Percentiles rank a stretch among this genome's conserved stretches.
phyloP scores from a whole-genome alignment of 192 early-diverging fungal genomes.

The Polychytrium aggregatum region DNA sequence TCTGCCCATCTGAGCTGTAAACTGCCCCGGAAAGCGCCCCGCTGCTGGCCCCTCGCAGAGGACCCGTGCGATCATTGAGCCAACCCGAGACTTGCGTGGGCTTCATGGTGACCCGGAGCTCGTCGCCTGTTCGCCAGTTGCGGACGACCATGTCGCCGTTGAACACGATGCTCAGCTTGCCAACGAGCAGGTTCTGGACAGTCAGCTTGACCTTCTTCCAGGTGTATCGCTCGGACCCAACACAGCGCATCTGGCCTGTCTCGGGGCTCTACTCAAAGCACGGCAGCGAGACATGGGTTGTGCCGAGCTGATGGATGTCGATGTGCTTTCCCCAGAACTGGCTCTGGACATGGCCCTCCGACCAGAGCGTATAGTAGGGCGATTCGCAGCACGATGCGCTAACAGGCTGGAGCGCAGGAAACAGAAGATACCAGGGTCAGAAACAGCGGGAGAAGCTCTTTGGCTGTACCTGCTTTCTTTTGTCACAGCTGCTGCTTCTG shows the following conservation, averaged over 20 bases:
- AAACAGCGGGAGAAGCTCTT: too few relatives aligned
- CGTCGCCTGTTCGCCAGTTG: constrained; percentile 76
- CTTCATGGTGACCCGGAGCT: constrained; percentile 66
- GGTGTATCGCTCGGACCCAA: constrained; percentile 59
- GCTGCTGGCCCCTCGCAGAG: too few relatives aligned
- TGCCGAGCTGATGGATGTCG: constrained; percentile 67
- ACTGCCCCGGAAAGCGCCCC: too few relatives aligned
- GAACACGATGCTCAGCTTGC: constrained; percentile 74
- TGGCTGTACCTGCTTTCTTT: too few relatives aligned
- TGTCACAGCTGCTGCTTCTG: too few relatives aligned
- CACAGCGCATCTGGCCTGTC: constrained; percentile 10
- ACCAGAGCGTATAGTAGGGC: constrained; percentile 67
- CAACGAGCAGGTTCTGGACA: constrained; percentile 79
- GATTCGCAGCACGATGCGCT: constrained; percentile 80
- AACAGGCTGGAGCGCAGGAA: constrained; percentile 46
- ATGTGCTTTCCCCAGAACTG: constrained; percentile 81
- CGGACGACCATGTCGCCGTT: constrained; percentile 72
- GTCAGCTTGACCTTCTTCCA: constrained; percentile 77
- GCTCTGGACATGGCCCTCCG: constrained; percentile 76
- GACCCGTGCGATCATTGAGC: too few relatives aligned
- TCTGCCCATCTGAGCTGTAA: too few relatives aligned
- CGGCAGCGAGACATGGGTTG: constrained; percentile 68
- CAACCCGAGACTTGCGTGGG: constrained; percentile 32
- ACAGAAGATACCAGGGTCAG: too few relatives aligned
- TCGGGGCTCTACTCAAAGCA: constrained; percentile 42